Base-by-base conservation (phyloP, 2,329 filamentous ascomycete genomes). In the Onygenales sp. region DNA sequence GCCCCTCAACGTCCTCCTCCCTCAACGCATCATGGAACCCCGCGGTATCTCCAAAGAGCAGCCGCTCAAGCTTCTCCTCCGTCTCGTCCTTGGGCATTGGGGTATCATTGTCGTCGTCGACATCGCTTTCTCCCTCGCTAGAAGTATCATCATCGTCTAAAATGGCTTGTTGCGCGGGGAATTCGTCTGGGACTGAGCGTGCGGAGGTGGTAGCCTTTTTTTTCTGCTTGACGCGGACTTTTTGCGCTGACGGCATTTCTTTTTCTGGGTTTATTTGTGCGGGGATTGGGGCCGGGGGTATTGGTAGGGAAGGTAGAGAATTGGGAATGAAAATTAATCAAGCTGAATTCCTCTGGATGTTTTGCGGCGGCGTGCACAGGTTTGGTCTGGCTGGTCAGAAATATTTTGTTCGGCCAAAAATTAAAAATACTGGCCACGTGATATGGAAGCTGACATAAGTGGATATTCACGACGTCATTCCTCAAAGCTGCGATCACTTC, bases 1-100 rank as follows among this genome's bases (percentile, higher is more conserved):
- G 69, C 52, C 67, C 64, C 10, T 68, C 70, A 53, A 75, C 68
- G 64, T 64, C 42, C 59, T 75, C 64, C 74, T 82, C 64, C 73
- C 86, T 86, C 50, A 97, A 74, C 43, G 85, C 85, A 54, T 85
- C 78, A 55, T 84, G 80, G 69, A 97, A 97, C 36, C 85, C 87
- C n/a, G 82, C 80, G 46, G 85, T 83, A 71, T 95, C 87, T 53
- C 93, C 93, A 57, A 98, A 87, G 3, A 98, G 87, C 57, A 96
- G 75, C 59, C 84, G 82, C 73, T 96, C 92, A 33, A 96, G 81
- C 66, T 92, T 89, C 64, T 86, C 83, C 68, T 96, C 91, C 51
- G 87, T 84, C 11, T 83, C 84, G 66, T 95, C 89, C 66, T 92
- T 93, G 10, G 51, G 64, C 10, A 69, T 60, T 2, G 66, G 65